Evolutionary conservation across 1,284 basidiomycete species (phyloP).

Genomic region (Ceraceosorus guamensis): DNA sequence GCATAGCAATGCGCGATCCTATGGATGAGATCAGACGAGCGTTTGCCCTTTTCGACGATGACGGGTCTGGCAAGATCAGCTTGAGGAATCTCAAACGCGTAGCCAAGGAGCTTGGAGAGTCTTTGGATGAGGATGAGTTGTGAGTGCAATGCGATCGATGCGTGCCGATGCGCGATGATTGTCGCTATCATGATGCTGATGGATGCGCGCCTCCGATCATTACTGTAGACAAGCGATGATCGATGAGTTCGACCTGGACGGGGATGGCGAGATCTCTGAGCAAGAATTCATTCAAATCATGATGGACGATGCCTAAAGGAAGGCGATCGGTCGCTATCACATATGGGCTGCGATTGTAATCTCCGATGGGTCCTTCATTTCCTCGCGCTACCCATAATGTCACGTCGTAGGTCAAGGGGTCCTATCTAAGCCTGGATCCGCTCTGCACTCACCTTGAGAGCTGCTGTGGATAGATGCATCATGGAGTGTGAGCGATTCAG

Average conservation of each 20-base stretch:
- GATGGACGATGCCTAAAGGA: slow-evolving; percentile 66
- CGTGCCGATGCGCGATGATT: slow-evolving; percentile 1
- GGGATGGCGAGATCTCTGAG: slow-evolving; percentile 94
- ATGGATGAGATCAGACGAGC: slow-evolving; percentile 92
- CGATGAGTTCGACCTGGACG: slow-evolving; percentile 97
- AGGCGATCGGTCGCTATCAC: neutral
- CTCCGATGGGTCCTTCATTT: no score
- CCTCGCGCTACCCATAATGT: no score
- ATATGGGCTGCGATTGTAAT: no score
- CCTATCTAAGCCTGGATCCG: no score
- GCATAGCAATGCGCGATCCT: slow-evolving; percentile 85
- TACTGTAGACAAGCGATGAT: slow-evolving; percentile 90
- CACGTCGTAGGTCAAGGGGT: no score
- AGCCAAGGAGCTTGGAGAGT: slow-evolving; percentile 93
- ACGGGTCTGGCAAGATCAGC: slow-evolving; percentile 87
- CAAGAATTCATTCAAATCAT: slow-evolving; percentile 92
- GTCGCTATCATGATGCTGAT: neutral
- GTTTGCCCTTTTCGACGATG: slow-evolving; percentile 93
- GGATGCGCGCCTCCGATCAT: neutral
- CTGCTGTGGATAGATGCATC: no score
- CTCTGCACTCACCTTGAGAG: no score
- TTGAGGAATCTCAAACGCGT: slow-evolving; percentile 84
- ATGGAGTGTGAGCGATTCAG: no score
- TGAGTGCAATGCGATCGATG: slow-evolving; percentile 53
- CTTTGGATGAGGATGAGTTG: slow-evolving; percentile 93